Evolutionary conservation across 805 yeast genomes (phyloP).

Genomic region (Brettanomyces nanus): DNA sequence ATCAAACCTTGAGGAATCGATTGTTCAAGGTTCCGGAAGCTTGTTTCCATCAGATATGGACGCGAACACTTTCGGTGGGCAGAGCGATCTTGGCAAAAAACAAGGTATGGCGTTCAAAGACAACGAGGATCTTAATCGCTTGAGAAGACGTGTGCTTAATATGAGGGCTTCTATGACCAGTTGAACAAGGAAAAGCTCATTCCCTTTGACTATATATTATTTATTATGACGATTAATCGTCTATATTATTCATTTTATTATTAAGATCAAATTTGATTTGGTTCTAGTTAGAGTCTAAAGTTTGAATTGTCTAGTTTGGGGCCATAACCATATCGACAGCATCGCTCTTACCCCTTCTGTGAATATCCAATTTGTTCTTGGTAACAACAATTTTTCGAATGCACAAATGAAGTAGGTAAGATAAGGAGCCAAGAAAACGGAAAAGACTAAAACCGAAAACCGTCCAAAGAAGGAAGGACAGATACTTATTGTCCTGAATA

Average conservation of each 20-base stretch:
- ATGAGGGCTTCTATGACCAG: slow-evolving; percentile 16
- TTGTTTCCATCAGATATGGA: neutral
- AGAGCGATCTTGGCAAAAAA: neutral
- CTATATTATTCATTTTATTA: too few species aligned
- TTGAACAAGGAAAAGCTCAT: too few species aligned
- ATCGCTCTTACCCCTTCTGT: slow-evolving; percentile 12
- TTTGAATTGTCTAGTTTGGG: neutral
- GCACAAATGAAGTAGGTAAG: slow-evolving; percentile 45
- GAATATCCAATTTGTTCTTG: slow-evolving; percentile 25
- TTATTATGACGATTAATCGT: too few species aligned
- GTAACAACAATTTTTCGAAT: slow-evolving; percentile 26
- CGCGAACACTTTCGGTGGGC: too few species aligned
- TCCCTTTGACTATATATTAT: too few species aligned
- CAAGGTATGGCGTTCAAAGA: slow-evolving; percentile 18
- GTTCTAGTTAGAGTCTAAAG: too few species aligned
- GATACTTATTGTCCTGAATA: slow-evolving; percentile 60
- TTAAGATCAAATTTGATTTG: too few species aligned
- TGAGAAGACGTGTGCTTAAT: slow-evolving; percentile 23
- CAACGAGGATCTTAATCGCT: slow-evolving; percentile 22
- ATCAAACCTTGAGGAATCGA: slow-evolving; percentile 10
- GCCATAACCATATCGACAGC: slow-evolving; percentile 3
- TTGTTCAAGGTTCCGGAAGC: neutral
- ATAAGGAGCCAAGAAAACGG: slow-evolving; percentile 75
- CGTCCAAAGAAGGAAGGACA: slow-evolving; percentile 83
- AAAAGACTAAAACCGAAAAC: slow-evolving; percentile 79